Percentiles rank a stretch among this genome's conserved stretches.
phyloP scores from a whole-genome alignment of 2,329 filamentous ascomycete species.

The Orbilia quercus region DNA sequence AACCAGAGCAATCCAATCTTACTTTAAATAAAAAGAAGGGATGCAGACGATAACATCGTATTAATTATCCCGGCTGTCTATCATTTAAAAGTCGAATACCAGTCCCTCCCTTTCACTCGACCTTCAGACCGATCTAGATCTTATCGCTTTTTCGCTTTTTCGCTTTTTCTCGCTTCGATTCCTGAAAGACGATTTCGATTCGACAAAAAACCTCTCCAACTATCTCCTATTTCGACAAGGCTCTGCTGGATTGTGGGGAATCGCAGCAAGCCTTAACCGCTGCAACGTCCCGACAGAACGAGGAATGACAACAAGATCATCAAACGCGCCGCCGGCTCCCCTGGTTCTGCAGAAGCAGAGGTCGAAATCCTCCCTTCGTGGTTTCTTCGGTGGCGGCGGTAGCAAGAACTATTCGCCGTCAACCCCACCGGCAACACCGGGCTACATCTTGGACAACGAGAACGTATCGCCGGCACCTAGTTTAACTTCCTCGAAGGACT shows the following conservation, averaged over 20 bases:
- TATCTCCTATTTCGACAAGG: slow-evolving; percentile 51
- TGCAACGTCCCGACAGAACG: slow-evolving; percentile 15
- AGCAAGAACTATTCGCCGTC: slow-evolving; percentile 30
- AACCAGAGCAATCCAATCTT: slow-evolving; percentile 40
- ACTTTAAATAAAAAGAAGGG: slow-evolving; percentile 42
- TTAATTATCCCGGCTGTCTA: slow-evolving; percentile 30
- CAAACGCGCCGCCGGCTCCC: slow-evolving; percentile 47
- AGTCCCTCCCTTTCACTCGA: slow-evolving; percentile 22
- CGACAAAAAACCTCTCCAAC: slow-evolving; percentile 12
- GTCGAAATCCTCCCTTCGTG: slow-evolving; percentile 46
- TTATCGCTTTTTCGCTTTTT: too few relatives aligned
- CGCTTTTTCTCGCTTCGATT: slow-evolving; percentile 39
- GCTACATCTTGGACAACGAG: slow-evolving; percentile 18
- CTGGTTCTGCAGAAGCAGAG: slow-evolving; percentile 49
- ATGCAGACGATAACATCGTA: slow-evolving; percentile 29
- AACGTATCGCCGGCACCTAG: slow-evolving; percentile 42
- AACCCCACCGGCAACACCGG: slow-evolving; percentile 45
- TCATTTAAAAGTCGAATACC: slow-evolving; percentile 30
- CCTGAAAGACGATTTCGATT: too few relatives aligned
- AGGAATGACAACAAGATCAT: slow-evolving; percentile 46
- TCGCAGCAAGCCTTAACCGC: not conserved
- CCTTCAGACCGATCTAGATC: slow-evolving; percentile 10
- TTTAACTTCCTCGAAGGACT: slow-evolving; percentile 48
- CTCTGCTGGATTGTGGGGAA: slow-evolving; percentile 47
- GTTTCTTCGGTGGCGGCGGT: slow-evolving; percentile 43